A percentile compares a stretch with the other conserved stretches of the same genome.
Conservation (phyloP, 2,329 filamentous ascomycete genomes). For the Zelopaecilomyces penicillatus region DNA sequence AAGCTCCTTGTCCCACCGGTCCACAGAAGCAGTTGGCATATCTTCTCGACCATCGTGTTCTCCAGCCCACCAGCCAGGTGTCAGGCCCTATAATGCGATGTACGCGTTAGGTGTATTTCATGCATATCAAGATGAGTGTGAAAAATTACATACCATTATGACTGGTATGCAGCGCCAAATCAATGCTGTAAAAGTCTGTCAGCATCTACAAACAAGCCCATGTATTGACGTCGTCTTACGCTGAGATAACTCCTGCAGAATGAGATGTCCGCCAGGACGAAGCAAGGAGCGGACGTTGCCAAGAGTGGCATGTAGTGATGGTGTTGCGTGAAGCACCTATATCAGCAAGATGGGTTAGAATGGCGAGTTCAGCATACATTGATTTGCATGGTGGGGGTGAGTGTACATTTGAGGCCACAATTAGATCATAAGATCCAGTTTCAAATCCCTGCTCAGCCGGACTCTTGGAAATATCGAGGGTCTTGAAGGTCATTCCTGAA, state of each 20-base stretch:
- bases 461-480: conserved; percentile 24
- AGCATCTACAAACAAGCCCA: too few species aligned
- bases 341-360: background rate
- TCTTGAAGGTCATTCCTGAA: conserved; percentile 15
- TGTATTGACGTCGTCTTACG: too few species aligned
- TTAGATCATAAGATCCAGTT: conserved; percentile 17
- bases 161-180: too few species aligned
- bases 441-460: conserved; percentile 21
- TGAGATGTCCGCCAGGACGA: background rate
- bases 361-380: too few species aligned
- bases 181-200: too few species aligned
- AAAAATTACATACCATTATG: too few species aligned
- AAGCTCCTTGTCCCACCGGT: conserved; percentile 6
- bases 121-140: too few species aligned
- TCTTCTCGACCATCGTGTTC: background rate
- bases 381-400: too few species aligned
- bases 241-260: conserved; percentile 1
- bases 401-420: conserved; percentile 15
- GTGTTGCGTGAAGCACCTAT: conserved; percentile 5
- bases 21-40: background rate
- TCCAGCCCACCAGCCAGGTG: background rate
- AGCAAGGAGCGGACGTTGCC: conserved; percentile 1
- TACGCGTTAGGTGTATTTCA: too few species aligned
- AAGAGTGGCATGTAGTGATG: background rate
- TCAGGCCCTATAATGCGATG: background rate